Base-by-base conservation (phyloP, 345 rosid genomes). In the Hirschfeldia incana region DNA sequence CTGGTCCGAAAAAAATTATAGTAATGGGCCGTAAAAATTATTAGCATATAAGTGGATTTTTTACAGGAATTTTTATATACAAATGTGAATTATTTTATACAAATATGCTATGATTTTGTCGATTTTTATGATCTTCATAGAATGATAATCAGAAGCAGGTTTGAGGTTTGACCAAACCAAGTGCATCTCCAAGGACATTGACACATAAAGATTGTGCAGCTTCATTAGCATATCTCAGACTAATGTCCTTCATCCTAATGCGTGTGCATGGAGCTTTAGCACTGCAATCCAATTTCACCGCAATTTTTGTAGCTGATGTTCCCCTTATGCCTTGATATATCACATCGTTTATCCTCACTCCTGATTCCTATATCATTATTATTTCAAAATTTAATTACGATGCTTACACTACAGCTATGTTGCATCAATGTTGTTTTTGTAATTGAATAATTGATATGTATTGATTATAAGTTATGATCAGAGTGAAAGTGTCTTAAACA, bases 221-320 rank as follows among this genome's bases (percentile, higher is more conserved):
- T 70, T 81, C 63, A 15, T 69, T 65, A 1, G 59, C 30, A 67
- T 83, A 8, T 3, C 69, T 82, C 76, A 87, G 75, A 62, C 70
- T 57, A 1, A 87, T 74, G 13, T 85, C 76, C 2, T 65, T 66
- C 65, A 84, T 61, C 26, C 51, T 80, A 57, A 89, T 75, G 0
- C 79, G 58, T 0, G 55, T 75, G 82, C 88, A 80, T 5, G 89
- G 84, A 58, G 49, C 39, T 17, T 59, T 60, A 3, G 76, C 28
- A 26, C 88, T 87, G 17, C 90, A 86, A 17, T 86, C 81, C 10
- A 84, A 75, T 10, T 78, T 85, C 39, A 87, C 64, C 26, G 84
- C 62, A 0, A 81, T n/a, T 3, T 82, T 32, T 1, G 90, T 81
- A 0, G 87, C 79, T 0, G 90, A 84, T 11, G 83, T 82, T 55